Conservation (phyloP, 805 yeast genomes). For the Candida nemodendra region DNA sequence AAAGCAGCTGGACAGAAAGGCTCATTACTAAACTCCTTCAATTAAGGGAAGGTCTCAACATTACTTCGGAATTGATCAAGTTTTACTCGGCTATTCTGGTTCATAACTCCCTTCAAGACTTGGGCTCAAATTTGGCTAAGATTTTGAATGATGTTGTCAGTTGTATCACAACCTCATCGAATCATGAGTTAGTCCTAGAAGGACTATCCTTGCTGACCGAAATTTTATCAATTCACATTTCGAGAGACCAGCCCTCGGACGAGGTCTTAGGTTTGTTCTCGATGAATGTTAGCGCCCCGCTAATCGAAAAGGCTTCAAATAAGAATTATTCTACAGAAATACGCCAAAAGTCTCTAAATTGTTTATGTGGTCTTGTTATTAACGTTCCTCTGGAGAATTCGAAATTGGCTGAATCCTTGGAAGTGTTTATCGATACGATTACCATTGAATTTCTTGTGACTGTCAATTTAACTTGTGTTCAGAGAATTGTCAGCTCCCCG, state of each 20-base stretch:
- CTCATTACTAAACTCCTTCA: conserved; percentile 18
- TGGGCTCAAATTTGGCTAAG: conserved; percentile 29
- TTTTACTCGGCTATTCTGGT: conserved; percentile 37
- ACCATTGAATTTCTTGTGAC: conserved; percentile 29
- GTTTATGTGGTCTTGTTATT: conserved; percentile 19
- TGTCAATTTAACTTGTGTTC: conserved; percentile 22
- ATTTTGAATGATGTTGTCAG: conserved; percentile 21
- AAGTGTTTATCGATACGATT: conserved; percentile 25
- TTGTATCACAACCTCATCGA: conserved; percentile 23
- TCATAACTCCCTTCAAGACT: conserved; percentile 30
- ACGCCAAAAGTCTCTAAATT: conserved; percentile 27
- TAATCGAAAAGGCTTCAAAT: conserved; percentile 25
- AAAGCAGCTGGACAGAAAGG: conserved; percentile 17
- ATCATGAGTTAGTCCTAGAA: conserved; percentile 34
- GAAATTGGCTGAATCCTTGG: conserved; percentile 7
- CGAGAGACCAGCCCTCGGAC: conserved; percentile 7
- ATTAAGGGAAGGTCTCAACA: conserved; percentile 20
- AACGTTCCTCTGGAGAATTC: conserved; percentile 11
- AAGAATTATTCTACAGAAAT: conserved; percentile 35
- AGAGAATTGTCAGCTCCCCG: conserved; percentile 14
- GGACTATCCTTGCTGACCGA: conserved; percentile 23
- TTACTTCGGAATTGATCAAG: conserved; percentile 34
- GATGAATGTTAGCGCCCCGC: conserved; percentile 10
- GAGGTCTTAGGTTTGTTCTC: conserved; percentile 5
- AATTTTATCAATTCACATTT: conserved; percentile 17